Evolutionary conservation across 2,329 filamentous ascomycete species (phyloP).

Genomic region (Periconia sp.): DNA sequence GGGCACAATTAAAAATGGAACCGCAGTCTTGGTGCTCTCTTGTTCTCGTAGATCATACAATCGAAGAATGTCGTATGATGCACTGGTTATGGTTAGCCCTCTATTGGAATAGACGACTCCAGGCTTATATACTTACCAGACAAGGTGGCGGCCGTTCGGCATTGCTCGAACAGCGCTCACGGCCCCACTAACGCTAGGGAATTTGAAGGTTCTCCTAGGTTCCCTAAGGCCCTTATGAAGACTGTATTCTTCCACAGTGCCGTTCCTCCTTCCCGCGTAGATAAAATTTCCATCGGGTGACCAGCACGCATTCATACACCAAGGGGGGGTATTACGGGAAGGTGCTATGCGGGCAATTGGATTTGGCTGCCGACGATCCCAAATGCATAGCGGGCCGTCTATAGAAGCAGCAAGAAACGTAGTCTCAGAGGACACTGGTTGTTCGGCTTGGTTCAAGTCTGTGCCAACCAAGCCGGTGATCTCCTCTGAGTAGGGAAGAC

Average conservation of each 20-base stretch:
- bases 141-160: conserved; percentile 88
- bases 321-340: conserved; percentile 79
- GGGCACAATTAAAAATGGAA: conserved; percentile 95
- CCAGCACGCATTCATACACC: conserved; percentile 98
- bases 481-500: conserved; percentile 60
- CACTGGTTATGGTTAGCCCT: conserved; percentile 58
- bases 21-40: conserved; percentile 71
- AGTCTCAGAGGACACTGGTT: conserved; percentile 66
- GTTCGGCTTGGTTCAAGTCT: conserved; percentile 44
- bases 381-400: conserved; percentile 87
- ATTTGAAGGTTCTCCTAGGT: conserved; percentile 80
- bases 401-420: conserved; percentile 90
- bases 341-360: conserved; percentile 82
- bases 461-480: conserved; percentile 28
- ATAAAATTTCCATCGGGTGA: conserved; percentile 94
- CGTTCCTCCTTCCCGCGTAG: conserved; percentile 88
- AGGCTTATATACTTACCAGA: conserved; percentile 68
- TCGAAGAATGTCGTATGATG: conserved; percentile 90
- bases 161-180: conserved; percentile 89
- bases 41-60: conserved; percentile 84
- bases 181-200: conserved; percentile 86
- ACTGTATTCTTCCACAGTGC: conserved; percentile 92
- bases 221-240: conserved; percentile 79
- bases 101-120: not conserved
- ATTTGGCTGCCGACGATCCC: conserved; percentile 80